Base-by-base conservation (phyloP, 169 alveolate species). In the Cryptosporidium ryanae region DNA sequence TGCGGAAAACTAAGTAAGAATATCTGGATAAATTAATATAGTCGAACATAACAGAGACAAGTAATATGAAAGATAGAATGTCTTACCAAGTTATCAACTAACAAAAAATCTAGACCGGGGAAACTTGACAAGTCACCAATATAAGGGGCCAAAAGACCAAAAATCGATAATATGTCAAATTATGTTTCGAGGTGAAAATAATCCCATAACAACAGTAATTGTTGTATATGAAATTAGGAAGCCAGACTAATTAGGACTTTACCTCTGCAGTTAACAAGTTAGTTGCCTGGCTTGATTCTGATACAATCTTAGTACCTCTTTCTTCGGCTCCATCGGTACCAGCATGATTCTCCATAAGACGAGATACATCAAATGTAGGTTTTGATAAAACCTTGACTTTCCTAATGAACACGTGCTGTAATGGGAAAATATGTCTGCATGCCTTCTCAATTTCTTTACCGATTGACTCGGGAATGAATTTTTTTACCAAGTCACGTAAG, bases 341-440 rank as follows among this genome's bases (percentile, higher is more conserved):
- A 59, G 48, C 64, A 59, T 95, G 97, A 82, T 94, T 92, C 68
- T 95, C 98, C 96, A 94, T 93, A 65, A 95, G 92, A 59, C 84
- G 91, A 66, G 93, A 82, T 84, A 90, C 90, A 91, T 97, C 99
- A 91, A 97, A 95, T 93, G 96, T 96, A 18, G 99, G 99, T 95
- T 97, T 97, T 94, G 97, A 97, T 90, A 98, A 92, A 64, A 97
- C 96, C 95, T 98, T 98, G 82, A 97, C 98, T 95, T 97, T 97
- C 70, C 99, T 94, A 91, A 98, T 94, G 81, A 94, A 93, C 67
- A 96, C 98, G 95, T 97, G 95, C 92, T 97, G 98, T 82, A 98
- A 94, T 5, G 99, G 99, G 96, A 94, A 97, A 91, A 97, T 97
- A 84, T 93, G 91, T 81, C 94, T 95, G 92, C 99, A 94, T 82